Percentiles rank a stretch among this genome's conserved stretches.
Conservation (phyloP, 2,329 filamentous ascomycete species). For the Diaporthe nobilis region DNA sequence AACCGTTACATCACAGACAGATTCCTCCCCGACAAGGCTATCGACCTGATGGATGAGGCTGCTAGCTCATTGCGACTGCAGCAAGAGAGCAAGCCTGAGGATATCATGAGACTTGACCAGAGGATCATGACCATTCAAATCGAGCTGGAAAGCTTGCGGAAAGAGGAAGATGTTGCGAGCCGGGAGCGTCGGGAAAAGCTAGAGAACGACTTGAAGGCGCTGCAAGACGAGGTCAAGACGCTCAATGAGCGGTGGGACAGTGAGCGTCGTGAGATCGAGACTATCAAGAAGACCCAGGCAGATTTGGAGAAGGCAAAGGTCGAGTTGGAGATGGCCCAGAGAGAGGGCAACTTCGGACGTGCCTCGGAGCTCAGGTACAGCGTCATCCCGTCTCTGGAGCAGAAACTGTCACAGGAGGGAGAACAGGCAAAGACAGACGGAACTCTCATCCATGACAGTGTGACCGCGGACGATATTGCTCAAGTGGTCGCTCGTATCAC, state of each 20-base stretch:
- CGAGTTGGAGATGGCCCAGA: slow-evolving; percentile 89
- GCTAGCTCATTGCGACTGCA: slow-evolving; percentile 91
- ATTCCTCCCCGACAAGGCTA: slow-evolving; percentile 96
- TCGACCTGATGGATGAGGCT: slow-evolving; percentile 96
- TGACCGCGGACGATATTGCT: slow-evolving; percentile 96
- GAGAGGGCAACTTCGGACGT: slow-evolving; percentile 88
- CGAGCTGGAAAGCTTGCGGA: slow-evolving; percentile 92
- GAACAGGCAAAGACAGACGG: slow-evolving; percentile 59
- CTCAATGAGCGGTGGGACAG: slow-evolving; percentile 91
- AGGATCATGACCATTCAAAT: slow-evolving; percentile 99
- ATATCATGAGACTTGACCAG: slow-evolving; percentile 92
- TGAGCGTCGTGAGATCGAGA: slow-evolving; percentile 87
- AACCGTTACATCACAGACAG: slow-evolving; percentile 98
- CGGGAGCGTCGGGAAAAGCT: slow-evolving; percentile 90
- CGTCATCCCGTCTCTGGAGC: slow-evolving; percentile 84
- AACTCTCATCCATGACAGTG: slow-evolving; percentile 88
- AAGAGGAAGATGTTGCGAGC: slow-evolving; percentile 92
- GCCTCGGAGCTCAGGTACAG: slow-evolving; percentile 94
- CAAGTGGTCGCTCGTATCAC: slow-evolving; percentile 91
- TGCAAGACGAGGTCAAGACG: slow-evolving; percentile 81
- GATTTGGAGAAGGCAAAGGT: slow-evolving; percentile 89
- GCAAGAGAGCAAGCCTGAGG: slow-evolving; percentile 96
- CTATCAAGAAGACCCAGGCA: slow-evolving; percentile 88
- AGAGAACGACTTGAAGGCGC: slow-evolving; percentile 80
- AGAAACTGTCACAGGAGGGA: slow-evolving; percentile 83